These are phyloP conservation scores for Penicillium lividum DNA, from an alignment of 495 filamentous ascomycete genomes.

Conservation along the genomic window DNA sequence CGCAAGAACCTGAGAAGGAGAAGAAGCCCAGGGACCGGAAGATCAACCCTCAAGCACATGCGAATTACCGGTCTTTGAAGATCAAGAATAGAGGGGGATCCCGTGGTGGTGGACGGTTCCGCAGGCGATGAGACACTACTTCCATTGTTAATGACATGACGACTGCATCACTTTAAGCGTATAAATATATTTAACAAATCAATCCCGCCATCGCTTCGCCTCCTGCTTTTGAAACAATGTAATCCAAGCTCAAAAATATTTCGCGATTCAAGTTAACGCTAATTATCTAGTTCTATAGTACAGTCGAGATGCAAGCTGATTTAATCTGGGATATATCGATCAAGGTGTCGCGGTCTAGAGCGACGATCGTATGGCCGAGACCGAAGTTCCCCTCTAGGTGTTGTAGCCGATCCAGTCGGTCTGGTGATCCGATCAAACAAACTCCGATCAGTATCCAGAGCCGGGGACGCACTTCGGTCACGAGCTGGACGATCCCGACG, in stretches of 20 bases:
- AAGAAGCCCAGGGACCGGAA: slow-evolving; percentile 64
- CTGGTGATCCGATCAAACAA: slow-evolving; percentile 31
- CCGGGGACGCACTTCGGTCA: slow-evolving; percentile 27
- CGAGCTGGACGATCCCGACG: slow-evolving; percentile 1
- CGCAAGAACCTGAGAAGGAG: slow-evolving; percentile 26
- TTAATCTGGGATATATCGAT: slow-evolving; percentile 46
- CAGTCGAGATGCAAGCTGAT: not conserved
- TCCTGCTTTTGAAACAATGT: not conserved
- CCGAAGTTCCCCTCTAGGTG: slow-evolving; percentile 10
- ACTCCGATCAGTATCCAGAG: slow-evolving; percentile 20
- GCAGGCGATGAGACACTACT: slow-evolving; percentile 36
- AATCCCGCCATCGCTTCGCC: not conserved
- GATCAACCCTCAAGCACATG: slow-evolving; percentile 71
- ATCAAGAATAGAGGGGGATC: slow-evolving; percentile 57
- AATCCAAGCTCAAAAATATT: not conserved
- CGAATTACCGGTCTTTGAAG: slow-evolving; percentile 83
- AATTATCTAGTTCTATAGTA: slow-evolving; percentile 4
- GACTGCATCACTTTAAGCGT: slow-evolving; percentile 33
- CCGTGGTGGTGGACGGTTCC: slow-evolving; percentile 49
- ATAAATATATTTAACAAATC: slow-evolving; percentile 11
- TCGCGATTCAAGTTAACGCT: not conserved
- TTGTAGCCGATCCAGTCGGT: slow-evolving; percentile 3
- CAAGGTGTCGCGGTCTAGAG: slow-evolving; percentile 29
- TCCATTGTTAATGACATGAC: slow-evolving; percentile 29
- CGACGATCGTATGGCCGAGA: slow-evolving; percentile 23